Evolutionary conservation across 169 alveolate genomes (phyloP).

Genomic region (Theileria orientalis): DNA sequence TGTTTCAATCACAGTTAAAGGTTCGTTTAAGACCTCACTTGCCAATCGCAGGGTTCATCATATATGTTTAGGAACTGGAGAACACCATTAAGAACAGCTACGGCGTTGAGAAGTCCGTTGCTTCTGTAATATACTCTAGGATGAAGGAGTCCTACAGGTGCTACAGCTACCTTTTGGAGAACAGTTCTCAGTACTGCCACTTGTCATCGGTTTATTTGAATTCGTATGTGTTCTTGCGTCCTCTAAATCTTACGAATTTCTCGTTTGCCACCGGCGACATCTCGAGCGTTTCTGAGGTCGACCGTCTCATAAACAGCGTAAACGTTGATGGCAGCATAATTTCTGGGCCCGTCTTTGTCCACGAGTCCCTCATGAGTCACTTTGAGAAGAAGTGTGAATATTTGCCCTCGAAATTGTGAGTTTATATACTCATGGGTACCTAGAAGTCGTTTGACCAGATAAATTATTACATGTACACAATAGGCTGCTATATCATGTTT

Average conservation of each 20-base stretch:
- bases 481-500: not conserved
- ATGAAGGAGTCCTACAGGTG: conserved; percentile 37
- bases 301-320: not conserved
- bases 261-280: too few relatives aligned
- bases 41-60: not conserved
- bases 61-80: conserved; percentile 3
- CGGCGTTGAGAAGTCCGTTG: not conserved
- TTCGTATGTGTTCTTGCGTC: conserved; percentile 30
- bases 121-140: conserved; percentile 1
- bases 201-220: conserved; percentile 51
- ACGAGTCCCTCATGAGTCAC: conserved; percentile 24
- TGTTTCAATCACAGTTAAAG: conserved; percentile 31
- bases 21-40: not conserved
- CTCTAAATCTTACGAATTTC: conserved; percentile 23
- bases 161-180: conserved; percentile 38
- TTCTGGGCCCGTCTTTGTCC: conserved; percentile 32
- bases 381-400: conserved; percentile 33
- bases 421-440: not conserved
- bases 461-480: too few relatives aligned
- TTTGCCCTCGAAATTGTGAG: conserved; percentile 45
- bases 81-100: not conserved
- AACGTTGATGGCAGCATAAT: conserved; percentile 22
- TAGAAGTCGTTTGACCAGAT: too few relatives aligned
- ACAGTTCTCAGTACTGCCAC: conserved; percentile 40
- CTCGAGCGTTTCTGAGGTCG: too few relatives aligned